Percentiles rank a stretch among this genome's conserved stretches.
phyloP scores from a whole-genome alignment of 192 early-diverging fungal genomes.

The Gamsiella multidivaricata region DNA sequence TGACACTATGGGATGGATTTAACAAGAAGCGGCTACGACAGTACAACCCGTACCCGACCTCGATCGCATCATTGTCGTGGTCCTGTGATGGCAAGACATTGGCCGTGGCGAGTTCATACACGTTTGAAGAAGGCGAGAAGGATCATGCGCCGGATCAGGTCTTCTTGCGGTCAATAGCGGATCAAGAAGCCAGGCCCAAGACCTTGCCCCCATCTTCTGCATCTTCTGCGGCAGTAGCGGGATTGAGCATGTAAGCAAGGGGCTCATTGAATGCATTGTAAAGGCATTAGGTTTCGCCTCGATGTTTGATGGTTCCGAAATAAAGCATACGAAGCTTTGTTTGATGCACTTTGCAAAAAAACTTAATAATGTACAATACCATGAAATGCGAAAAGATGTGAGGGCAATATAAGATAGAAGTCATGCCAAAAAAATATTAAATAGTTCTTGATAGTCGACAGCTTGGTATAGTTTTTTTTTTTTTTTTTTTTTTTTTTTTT shows the following conservation, averaged over 20 bases:
- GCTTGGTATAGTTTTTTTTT: background rate
- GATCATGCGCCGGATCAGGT: constrained; percentile 85
- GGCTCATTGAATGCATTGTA: too few relatives aligned
- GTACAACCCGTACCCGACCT: constrained; percentile 84
- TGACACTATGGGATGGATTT: constrained; percentile 92
- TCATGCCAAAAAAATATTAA: background rate
- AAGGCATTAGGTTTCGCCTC: too few relatives aligned
- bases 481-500: background rate
- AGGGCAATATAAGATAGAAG: too few relatives aligned
- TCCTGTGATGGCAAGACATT: constrained; percentile 80
- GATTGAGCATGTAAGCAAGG: constrained; percentile 4
- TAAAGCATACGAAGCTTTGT: too few relatives aligned
- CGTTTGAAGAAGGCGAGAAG: constrained; percentile 94
- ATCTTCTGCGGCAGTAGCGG: constrained; percentile 33
- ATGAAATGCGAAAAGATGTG: too few relatives aligned
- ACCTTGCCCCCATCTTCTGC: constrained; percentile 35
- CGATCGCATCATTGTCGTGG: constrained; percentile 85
- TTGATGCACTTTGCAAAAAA: too few relatives aligned
- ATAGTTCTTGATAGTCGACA: background rate
- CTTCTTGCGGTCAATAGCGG: constrained; percentile 76
- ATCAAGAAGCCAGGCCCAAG: constrained; percentile 50
- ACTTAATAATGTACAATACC: too few relatives aligned
- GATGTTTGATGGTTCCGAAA: too few relatives aligned
- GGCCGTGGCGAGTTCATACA: constrained; percentile 93
- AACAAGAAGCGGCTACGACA: constrained; percentile 90